Evolutionary conservation across 306 rosid genomes (phyloP).

Genomic region (Fragaria nilgerrensis): DNA sequence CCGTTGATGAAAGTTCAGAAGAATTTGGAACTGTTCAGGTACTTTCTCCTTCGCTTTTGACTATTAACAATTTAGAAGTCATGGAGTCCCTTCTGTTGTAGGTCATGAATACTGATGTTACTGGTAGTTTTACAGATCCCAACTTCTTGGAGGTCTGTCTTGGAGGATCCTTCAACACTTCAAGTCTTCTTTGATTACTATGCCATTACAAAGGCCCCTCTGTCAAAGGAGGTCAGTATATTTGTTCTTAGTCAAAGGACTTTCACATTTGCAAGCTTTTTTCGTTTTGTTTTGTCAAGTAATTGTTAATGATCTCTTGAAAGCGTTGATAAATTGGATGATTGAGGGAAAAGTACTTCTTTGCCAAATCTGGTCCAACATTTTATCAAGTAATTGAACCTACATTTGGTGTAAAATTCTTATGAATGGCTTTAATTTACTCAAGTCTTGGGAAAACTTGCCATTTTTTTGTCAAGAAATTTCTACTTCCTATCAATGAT

Average conservation of each 20-base stretch:
- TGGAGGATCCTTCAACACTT: conserved; percentile 91
- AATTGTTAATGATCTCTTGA: neutral
- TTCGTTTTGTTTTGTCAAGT: neutral
- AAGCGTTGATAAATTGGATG: neutral
- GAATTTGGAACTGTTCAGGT: conserved; percentile 99
- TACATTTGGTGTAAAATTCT: neutral
- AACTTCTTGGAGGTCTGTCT: conserved; percentile 82
- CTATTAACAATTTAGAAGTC: conserved; percentile 21
- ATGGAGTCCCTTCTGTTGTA: conserved; percentile 15
- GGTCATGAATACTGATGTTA: conserved; percentile 27
- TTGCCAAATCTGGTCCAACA: neutral
- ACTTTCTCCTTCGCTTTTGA: conserved; percentile 17
- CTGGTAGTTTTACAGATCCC: conserved; percentile 67
- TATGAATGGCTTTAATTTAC: neutral
- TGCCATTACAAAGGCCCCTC: conserved; percentile 80
- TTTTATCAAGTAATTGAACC: neutral
- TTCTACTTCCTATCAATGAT: neutral
- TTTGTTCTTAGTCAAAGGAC: conserved; percentile 60
- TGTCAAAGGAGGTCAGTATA: conserved; percentile 87
- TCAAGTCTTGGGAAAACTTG: neutral
- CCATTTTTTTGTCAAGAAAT: neutral
- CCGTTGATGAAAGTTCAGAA: conserved; percentile 97
- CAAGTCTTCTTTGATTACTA: conserved; percentile 94
- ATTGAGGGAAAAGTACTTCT: neutral
- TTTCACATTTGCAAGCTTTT: conserved; percentile 38